Evolutionary conservation across 176 grass and related monocot genomes (phyloP).

Genomic region (Poa annua): DNA sequence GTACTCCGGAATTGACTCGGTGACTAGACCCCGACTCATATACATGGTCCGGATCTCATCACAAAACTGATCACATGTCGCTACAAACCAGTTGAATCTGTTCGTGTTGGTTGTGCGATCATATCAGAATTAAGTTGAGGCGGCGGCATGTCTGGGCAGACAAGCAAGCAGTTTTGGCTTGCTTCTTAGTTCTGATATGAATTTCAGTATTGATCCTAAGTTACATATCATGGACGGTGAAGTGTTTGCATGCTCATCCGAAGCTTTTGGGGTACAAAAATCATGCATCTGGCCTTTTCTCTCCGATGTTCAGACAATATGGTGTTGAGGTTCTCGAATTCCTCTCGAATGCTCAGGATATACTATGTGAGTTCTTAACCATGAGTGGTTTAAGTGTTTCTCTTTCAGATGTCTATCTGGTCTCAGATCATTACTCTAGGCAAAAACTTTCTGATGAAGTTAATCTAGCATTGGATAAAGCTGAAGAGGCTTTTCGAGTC

Average conservation of each 20-base stretch:
- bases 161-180: slow-evolving; percentile 58
- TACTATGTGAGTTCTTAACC: slow-evolving; percentile 72
- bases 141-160: too few species aligned
- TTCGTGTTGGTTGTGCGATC: too few species aligned
- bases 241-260: too few species aligned
- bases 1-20: too few species aligned
- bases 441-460: slow-evolving; percentile 59
- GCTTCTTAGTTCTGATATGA: slow-evolving; percentile 55
- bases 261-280: slow-evolving; percentile 44
- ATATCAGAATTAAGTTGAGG: too few species aligned
- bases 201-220: slow-evolving; percentile 36
- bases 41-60: too few species aligned
- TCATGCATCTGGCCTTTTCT: slow-evolving; percentile 53
- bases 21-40: too few species aligned
- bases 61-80: too few species aligned
- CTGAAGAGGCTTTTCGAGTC: too few species aligned
- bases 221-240: slow-evolving; percentile 43
- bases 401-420: slow-evolving; percentile 67
- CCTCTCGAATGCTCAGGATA: slow-evolving; percentile 61
- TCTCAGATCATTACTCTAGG: slow-evolving; percentile 56
- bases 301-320: slow-evolving; percentile 59
- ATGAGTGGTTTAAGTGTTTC: slow-evolving; percentile 69
- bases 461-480: neutral
- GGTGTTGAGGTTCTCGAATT: slow-evolving; percentile 54
- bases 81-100: too few species aligned